A percentile compares a stretch with the other conserved stretches of the same genome.
Conservation (phyloP, 176 grass and related monocot genomes). For the Oryza punctata region DNA sequence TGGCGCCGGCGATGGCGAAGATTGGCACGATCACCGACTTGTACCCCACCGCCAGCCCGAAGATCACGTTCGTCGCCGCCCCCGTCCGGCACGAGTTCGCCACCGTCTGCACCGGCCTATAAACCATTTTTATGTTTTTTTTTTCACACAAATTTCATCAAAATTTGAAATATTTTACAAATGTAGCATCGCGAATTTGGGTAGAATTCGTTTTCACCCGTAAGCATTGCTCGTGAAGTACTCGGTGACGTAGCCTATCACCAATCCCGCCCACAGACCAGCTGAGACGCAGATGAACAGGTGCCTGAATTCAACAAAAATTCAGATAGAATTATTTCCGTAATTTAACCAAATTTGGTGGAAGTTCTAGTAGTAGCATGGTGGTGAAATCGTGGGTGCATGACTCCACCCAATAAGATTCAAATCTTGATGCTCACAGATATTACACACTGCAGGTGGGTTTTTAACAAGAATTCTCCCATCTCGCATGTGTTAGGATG, state of each 20-base stretch:
- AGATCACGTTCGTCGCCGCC: slow-evolving; percentile 88
- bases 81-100: slow-evolving; percentile 73
- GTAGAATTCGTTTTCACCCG: slow-evolving; percentile 15
- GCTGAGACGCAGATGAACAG: slow-evolving; percentile 65
- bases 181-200: not conserved
- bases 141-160: not conserved
- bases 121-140: not conserved
- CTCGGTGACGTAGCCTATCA: slow-evolving; percentile 75
- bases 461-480: too few relatives aligned
- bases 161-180: not conserved
- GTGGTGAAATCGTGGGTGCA: too few relatives aligned
- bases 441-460: too few relatives aligned
- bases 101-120: slow-evolving; percentile 62
- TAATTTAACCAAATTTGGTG: too few relatives aligned
- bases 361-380: too few relatives aligned
- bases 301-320: slow-evolving; percentile 39
- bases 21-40: slow-evolving; percentile 80
- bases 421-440: too few relatives aligned
- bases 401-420: too few relatives aligned
- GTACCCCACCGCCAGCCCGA: slow-evolving; percentile 76
- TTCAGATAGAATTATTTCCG: too few relatives aligned
- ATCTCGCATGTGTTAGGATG: too few relatives aligned
- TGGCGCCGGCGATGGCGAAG: slow-evolving; percentile 53
- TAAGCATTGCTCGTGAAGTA: slow-evolving; percentile 84
- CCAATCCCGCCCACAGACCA: slow-evolving; percentile 61